Percentiles rank a stretch among this genome's conserved stretches.
These are phyloP conservation scores for Stephania yunnanensis DNA, from an alignment of 164 flowering plant genomes.

Conservation along the genomic window DNA sequence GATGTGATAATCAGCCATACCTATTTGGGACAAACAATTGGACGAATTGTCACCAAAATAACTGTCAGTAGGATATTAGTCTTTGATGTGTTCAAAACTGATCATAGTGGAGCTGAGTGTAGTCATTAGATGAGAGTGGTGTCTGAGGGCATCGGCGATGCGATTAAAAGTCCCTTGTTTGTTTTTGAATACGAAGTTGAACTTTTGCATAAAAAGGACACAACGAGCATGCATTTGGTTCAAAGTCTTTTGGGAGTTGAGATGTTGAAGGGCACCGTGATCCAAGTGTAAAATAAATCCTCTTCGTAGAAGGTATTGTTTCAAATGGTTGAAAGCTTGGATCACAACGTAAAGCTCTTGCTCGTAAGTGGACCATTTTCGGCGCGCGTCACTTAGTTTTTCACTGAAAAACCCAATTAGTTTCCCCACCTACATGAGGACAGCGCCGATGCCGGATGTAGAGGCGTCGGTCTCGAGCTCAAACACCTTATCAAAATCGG, in stretches of 20 bases:
- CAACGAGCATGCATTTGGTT: background rate
- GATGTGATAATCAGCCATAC: too few relatives aligned
- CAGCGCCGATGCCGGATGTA: background rate
- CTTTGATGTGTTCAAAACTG: background rate
- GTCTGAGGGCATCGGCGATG: background rate
- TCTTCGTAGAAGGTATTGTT: background rate
- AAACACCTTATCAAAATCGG: background rate
- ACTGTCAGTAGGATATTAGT: background rate
- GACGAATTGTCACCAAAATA: background rate
- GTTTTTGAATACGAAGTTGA: background rate
- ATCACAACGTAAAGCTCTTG: background rate
- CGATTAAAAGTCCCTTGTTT: background rate
- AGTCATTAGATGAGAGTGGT: background rate
- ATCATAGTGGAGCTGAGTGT: background rate
- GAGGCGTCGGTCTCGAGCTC: background rate
- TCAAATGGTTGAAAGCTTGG: background rate
- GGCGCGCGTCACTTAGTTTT: background rate
- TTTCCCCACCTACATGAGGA: background rate
- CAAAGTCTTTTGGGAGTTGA: background rate
- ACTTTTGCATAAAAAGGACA: background rate
- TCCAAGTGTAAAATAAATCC: background rate
- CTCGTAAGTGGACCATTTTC: background rate
- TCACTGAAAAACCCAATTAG: background rate
- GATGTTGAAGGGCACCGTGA: background rate
- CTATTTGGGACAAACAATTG: background rate